Evolutionary conservation across 768 basidiomycete genomes (phyloP).

Genomic region (Clathrus columnatus): DNA sequence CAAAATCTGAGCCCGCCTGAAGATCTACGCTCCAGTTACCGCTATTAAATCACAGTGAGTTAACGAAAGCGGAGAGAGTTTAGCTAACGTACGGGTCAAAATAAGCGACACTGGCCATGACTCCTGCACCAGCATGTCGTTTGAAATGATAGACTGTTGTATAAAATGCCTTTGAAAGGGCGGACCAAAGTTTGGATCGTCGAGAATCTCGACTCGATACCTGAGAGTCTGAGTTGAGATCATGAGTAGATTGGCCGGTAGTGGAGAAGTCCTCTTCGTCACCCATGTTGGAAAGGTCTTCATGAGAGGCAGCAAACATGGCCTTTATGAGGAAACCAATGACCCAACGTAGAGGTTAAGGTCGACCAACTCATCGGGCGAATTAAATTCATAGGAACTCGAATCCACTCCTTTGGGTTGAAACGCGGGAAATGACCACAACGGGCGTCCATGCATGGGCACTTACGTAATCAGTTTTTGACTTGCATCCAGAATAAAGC

Average conservation of each 20-base stretch:
- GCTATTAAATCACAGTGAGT: conserved; percentile 23
- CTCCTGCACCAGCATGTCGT: conserved; percentile 72
- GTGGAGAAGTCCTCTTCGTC: conserved; percentile 3
- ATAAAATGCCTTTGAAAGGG: conserved; percentile 3
- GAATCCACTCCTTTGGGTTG: background rate
- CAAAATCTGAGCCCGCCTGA: conserved; percentile 76
- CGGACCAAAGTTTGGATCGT: background rate
- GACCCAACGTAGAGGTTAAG: conserved; percentile 10
- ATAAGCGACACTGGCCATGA: conserved; percentile 83
- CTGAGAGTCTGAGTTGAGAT: background rate
- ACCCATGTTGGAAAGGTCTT: background rate
- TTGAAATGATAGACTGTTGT: conserved; percentile 35
- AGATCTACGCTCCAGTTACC: conserved; percentile 91
- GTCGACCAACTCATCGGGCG: conserved; percentile 6
- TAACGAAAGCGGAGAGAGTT: background rate
- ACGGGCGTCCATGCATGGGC: too few species aligned
- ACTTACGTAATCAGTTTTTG: background rate
- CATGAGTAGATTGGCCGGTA: background rate
- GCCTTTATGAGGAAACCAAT: conserved; percentile 1
- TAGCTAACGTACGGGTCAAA: conserved; percentile 62
- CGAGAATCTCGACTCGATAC: background rate
- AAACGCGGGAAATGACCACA: background rate
- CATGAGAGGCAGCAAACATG: conserved; percentile 1
- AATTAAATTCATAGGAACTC: background rate
- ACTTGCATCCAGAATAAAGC: background rate